phyloP scores from a whole-genome alignment of 805 yeast genomes.

The Teunomyces aglyptinius region DNA sequence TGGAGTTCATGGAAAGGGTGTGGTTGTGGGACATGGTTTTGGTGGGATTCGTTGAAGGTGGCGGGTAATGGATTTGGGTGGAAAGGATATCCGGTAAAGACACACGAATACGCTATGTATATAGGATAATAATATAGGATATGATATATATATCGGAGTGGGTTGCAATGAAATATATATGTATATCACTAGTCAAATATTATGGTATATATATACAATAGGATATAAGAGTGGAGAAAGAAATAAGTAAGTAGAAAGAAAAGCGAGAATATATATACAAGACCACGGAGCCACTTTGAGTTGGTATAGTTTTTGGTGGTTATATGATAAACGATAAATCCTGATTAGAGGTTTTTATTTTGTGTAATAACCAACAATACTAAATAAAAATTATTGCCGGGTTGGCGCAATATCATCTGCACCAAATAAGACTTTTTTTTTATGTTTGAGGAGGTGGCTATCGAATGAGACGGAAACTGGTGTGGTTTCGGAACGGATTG shows the following conservation, averaged over 20 bases:
- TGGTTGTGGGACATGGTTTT: constrained; percentile 23
- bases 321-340: constrained; percentile 9
- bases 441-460: neutral
- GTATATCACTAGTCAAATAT: neutral
- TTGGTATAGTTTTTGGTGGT: constrained; percentile 4
- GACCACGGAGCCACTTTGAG: constrained; percentile 5
- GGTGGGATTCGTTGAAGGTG: neutral
- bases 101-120: constrained; percentile 4
- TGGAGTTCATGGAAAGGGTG: constrained; percentile 43
- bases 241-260: constrained; percentile 1
- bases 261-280: constrained; percentile 4
- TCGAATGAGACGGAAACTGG: too few species aligned
- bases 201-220: constrained; percentile 3
- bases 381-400: constrained; percentile 4
- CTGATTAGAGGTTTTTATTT: constrained; percentile 9
- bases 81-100: neutral
- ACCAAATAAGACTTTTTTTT: neutral
- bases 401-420: constrained; percentile 4
- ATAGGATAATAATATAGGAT: constrained; percentile 2
- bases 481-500: too few species aligned
- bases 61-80: neutral
- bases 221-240: constrained; percentile 4
- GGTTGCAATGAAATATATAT: neutral
- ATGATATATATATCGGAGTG: constrained; percentile 1
- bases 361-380: constrained; percentile 8